Conservation (phyloP, 305 asterid species). For the Ajuga reptans region DNA sequence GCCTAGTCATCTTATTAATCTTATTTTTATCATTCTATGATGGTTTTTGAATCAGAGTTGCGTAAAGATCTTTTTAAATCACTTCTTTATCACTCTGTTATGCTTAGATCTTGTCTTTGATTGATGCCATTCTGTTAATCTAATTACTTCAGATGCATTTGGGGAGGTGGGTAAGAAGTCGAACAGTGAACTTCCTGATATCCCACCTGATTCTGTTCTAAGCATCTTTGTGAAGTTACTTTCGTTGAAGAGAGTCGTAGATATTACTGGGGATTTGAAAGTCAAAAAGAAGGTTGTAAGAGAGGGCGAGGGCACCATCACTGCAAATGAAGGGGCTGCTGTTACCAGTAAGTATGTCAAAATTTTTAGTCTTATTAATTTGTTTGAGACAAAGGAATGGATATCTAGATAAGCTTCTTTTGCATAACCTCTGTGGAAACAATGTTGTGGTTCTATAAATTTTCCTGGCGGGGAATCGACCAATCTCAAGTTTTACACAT, state of each 20-base stretch:
- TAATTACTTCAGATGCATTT: slow-evolving; percentile 48
- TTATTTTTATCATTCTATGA: background rate
- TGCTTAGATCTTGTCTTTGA: background rate
- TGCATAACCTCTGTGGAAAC: background rate
- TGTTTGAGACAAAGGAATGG: background rate
- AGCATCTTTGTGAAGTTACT: slow-evolving; percentile 44
- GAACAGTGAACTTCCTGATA: slow-evolving; percentile 26
- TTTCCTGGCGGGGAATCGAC: background rate
- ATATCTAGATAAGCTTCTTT: background rate
- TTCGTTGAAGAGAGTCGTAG: slow-evolving; percentile 48
- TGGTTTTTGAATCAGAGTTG: slow-evolving; percentile 4
- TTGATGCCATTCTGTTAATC: background rate
- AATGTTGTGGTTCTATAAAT: background rate
- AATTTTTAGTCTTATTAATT: background rate
- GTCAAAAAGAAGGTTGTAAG: slow-evolving; percentile 54
- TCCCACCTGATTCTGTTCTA: slow-evolving; percentile 41
- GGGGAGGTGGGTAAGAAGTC: slow-evolving; percentile 33
- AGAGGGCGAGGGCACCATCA: slow-evolving; percentile 56
- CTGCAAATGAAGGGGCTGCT: slow-evolving; percentile 62
- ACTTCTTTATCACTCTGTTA: background rate
- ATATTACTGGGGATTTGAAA: slow-evolving; percentile 52
- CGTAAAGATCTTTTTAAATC: background rate
- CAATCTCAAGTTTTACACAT: background rate
- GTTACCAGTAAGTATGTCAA: slow-evolving; percentile 51
- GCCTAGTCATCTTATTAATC: background rate